These are phyloP conservation scores for Yueomyces sp. DNA, from an alignment of 805 yeast species.

Conservation along the genomic window DNA sequence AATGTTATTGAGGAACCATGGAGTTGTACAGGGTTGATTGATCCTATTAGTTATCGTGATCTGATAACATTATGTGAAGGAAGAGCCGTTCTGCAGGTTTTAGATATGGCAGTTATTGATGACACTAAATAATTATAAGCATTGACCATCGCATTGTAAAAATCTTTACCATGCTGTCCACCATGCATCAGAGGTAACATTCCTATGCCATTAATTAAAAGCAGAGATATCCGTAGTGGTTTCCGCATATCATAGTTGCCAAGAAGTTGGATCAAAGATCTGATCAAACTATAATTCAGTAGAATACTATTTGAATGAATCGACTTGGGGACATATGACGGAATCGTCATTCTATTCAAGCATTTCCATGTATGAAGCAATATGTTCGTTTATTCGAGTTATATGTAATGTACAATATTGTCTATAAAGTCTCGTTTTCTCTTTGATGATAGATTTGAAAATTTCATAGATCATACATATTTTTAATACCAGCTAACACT, in stretches of 20 bases:
- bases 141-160: not conserved
- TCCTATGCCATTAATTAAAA: no score
- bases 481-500: slow-evolving; percentile 24
- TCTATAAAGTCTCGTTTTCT: no score
- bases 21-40: slow-evolving; percentile 58
- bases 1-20: slow-evolving; percentile 32
- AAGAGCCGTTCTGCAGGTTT: slow-evolving; percentile 50
- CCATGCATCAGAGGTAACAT: no score
- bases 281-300: no score
- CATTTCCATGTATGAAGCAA: no score
- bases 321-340: no score
- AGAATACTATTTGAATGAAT: not conserved
- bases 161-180: no score
- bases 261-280: not conserved
- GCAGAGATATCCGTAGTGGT: no score
- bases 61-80: slow-evolving; percentile 48
- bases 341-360: no score
- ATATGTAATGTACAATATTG: no score
- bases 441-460: not conserved
- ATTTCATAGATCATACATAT: slow-evolving; percentile 11
- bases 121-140: slow-evolving; percentile 21
- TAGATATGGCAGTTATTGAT: slow-evolving; percentile 80
- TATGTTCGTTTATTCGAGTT: no score
- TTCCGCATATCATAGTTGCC: no score
- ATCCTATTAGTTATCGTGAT: slow-evolving; percentile 71